Evolutionary conservation across 371 early-diverging fungal genomes (phyloP), one percentile per base, ranked within the genome.

Genomic region (Nematocida parisii): DNA sequence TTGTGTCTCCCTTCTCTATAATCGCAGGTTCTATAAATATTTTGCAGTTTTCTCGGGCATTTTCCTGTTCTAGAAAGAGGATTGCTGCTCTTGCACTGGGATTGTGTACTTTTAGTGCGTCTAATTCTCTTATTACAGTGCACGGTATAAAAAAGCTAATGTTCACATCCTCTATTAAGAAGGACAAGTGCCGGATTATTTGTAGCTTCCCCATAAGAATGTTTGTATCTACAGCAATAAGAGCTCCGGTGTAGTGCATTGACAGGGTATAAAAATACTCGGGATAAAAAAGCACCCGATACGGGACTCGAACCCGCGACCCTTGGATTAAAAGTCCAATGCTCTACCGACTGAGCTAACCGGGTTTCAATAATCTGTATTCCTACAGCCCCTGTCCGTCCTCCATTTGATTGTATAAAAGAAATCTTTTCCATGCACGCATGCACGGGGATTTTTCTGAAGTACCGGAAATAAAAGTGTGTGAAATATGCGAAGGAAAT

Each of bases 181-280:
- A 20, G 15, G 39, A 45, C 1, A 70, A 24, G 15, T 45, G 39
- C 58, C 39, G 11, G 13, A 77, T 7, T 20, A 27, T 20, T 13
- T 56, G 56, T 4, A 70, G 44, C 50, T 46, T 70, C 1, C 66
- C 80, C 54, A 77, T 42, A 33, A 77, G 55, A 2, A 77, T 71
- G 45, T 77, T 77, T 45, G 80, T 77, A 44, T 77, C 80, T 5
- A 77, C 58, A 4, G 75, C 80, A 56, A 77, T 45, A 18, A 68
- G 60, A 44, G 47, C 33, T 24, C n/a, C 57, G 20, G 27, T 11
- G 27, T 15, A 54, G 11, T 20, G 56, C 81, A 67, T 67, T 60
- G 39, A 20, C 50, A 67, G 20, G 18, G 40, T 55, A 56, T 6
- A 27, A 77, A 68, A 54, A 77, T 60, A 27, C 15, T 39, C 33